Conservation (phyloP, 2,329 filamentous ascomycete species). For the Helotiales sp. region DNA sequence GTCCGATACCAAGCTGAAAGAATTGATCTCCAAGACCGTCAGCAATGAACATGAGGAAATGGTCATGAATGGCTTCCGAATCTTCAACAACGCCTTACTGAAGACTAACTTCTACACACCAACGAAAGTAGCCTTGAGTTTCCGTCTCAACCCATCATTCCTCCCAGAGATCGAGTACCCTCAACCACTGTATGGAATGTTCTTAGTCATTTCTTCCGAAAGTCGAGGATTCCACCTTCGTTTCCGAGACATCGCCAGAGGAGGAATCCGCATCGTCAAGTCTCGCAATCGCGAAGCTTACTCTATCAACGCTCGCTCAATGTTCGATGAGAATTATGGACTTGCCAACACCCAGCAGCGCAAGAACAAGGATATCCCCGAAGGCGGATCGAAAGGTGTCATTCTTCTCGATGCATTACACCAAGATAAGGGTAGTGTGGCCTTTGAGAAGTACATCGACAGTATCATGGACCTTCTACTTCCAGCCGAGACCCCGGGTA, state of each 20-base stretch:
- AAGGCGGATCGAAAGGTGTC: conserved; percentile 97
- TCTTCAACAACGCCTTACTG: conserved; percentile 89
- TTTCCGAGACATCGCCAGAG: conserved; percentile 94
- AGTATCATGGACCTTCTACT: conserved; percentile 94
- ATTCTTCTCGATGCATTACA: conserved; percentile 91
- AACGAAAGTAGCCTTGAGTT: conserved; percentile 96
- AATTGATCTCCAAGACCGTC: conserved; percentile 76
- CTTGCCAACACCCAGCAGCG: conserved; percentile 97
- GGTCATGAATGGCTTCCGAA: conserved; percentile 95
- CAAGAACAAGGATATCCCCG: conserved; percentile 99
- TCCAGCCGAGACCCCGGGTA: conserved; percentile 86
- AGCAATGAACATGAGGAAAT: conserved; percentile 95
- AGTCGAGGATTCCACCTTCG: conserved; percentile 96
- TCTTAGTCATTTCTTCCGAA: conserved; percentile 95
- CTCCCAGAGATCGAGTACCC: conserved; percentile 91
- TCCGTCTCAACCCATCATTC: conserved; percentile 88
- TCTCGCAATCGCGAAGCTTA: conserved; percentile 96
- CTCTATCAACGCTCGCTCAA: conserved; percentile 89
- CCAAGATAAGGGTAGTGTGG: conserved; percentile 87
- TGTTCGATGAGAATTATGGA: conserved; percentile 99
- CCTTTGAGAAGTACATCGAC: conserved; percentile 99
- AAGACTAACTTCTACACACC: conserved; percentile 97
- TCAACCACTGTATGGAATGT: conserved; percentile 94
- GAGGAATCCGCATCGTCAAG: conserved; percentile 98
- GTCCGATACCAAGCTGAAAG: conserved; percentile 70